phyloP scores from a whole-genome alignment of 352 stramenopile species.

The Phytophthora palmivora region DNA sequence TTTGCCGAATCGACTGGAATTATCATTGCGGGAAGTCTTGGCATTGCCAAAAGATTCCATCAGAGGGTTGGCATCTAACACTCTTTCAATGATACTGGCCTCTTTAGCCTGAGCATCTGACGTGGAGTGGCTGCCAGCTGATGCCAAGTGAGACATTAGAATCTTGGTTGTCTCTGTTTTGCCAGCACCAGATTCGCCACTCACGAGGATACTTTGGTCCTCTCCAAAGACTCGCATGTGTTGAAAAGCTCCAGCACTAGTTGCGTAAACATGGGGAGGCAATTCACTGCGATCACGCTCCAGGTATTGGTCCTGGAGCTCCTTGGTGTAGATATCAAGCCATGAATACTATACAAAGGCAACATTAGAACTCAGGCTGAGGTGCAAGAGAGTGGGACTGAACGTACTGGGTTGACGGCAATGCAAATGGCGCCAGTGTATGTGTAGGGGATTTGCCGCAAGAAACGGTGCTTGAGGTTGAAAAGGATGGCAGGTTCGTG shows the following conservation, averaged over 20 bases:
- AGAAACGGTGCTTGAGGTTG: constrained; percentile 91
- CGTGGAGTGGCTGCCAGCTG: constrained; percentile 51
- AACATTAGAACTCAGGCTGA: constrained; percentile 13
- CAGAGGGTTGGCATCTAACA: constrained; percentile 86
- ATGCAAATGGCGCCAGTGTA: constrained; percentile 98
- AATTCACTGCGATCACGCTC: constrained; percentile 72
- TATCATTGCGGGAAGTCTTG: constrained; percentile 97
- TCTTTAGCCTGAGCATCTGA: constrained; percentile 44
- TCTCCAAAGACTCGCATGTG: constrained; percentile 87
- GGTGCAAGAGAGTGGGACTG: constrained; percentile 4
- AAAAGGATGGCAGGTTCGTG: constrained; percentile 93
- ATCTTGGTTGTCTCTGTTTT: constrained; percentile 98
- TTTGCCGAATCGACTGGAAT: constrained; percentile 96
- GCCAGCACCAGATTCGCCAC: constrained; percentile 91
- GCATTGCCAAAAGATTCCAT: constrained; percentile 97
- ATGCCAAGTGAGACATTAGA: constrained; percentile 94
- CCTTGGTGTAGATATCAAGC: constrained; percentile 90
- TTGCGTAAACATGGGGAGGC: constrained; percentile 85
- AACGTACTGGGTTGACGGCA: constrained; percentile 95
- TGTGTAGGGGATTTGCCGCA: constrained; percentile 94
- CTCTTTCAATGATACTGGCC: constrained; percentile 81
- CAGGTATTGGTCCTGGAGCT: constrained; percentile 84
- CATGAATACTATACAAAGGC: constrained; percentile 83
- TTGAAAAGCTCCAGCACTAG: constrained; percentile 76
- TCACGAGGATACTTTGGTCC: constrained; percentile 86